phyloP scores from a whole-genome alignment of 202 grass and related monocot species.

The Brachypodium distachyon region DNA sequence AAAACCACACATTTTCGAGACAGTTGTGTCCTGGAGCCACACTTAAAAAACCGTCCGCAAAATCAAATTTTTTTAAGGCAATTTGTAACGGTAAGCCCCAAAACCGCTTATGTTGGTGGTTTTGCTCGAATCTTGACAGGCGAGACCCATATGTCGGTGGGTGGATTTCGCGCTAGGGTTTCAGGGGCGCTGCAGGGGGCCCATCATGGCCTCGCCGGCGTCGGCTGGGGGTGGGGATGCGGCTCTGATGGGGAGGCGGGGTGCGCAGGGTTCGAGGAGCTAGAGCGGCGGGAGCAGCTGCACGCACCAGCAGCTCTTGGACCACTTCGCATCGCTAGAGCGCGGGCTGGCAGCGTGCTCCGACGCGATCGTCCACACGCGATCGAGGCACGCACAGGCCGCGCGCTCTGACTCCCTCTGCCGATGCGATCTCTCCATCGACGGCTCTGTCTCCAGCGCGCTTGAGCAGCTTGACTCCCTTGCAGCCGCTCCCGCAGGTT shows the following conservation, averaged over 20 bases:
- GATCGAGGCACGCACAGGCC: constrained; percentile 38
- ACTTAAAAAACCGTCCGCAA: no score
- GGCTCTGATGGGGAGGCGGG: constrained; percentile 27
- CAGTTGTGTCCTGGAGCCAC: no score
- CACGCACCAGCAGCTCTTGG: constrained; percentile 73
- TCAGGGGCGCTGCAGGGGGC: constrained; percentile 10
- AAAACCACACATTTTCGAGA: no score
- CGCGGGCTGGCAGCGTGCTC: constrained; percentile 46
- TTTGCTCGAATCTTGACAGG: no score
- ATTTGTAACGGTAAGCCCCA: no score
- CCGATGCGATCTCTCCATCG: constrained; percentile 49
- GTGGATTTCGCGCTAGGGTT: constrained; percentile 43
- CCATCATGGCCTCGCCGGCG: neutral
- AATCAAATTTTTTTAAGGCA: no score
- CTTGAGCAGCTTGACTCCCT: constrained; percentile 36
- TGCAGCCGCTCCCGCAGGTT: neutral
- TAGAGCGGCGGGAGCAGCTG: constrained; percentile 73
- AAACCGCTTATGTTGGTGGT: no score
- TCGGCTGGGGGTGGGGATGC: neutral
- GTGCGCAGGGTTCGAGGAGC: constrained; percentile 63
- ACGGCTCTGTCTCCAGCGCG: constrained; percentile 40
- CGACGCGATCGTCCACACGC: constrained; percentile 36
- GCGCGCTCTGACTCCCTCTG: constrained; percentile 33
- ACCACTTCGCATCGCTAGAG: constrained; percentile 80
- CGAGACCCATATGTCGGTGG: no score